Evolutionary conservation across 2,329 filamentous ascomycete genomes (phyloP), one percentile per base, ranked within the genome.

Genomic region (Paracoccidioides lutzii): DNA sequence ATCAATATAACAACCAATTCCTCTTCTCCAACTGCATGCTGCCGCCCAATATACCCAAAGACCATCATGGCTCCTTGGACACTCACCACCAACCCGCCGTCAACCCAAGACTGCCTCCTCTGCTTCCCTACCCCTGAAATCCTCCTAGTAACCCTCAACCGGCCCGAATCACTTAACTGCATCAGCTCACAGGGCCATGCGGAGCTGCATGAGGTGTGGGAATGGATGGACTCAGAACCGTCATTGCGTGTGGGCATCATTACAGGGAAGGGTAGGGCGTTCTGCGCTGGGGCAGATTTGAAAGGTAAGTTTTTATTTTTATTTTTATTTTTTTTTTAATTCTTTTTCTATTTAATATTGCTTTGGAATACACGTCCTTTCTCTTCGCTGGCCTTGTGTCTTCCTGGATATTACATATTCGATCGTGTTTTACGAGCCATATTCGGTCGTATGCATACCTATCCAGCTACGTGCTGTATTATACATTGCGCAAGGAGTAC

Each of bases 131-230:
- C 69, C 57, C 65, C 71, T 43, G 66, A 72, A 60, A 65, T 77
- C 67, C 66, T 78, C 57, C 69, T 79, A 55, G 70, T 79, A 57
- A 73, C 75, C 48, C 69, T 76, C 57, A 72, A 72, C 59, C 69
- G 74, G 9, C 69, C 70, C 8, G 64, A 67, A 46, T 65, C 69
- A 12, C 68, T 75, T 55, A 76, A 76, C 64, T 73, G 71, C 61
- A 75, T 76, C 61, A 71, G 70, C 56, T 61, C 63, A n/a, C 60
- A 65, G 3, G 72, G 71, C 46, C 67, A 76, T 61, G 64, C 64
- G 54, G 72, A 76, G 43, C 65, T 75, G 5, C 67, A 75, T 52
- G 64, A 61, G 0, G 61, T 76, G 6, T 76, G 72, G 65, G 63
- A 69, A 53, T 76, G 74, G 74, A 67, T 74, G 59, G 74, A 76